Percentiles rank a stretch among this genome's conserved stretches.
Evolutionary conservation across 768 basidiomycete genomes (phyloP).

Genomic region (Tylopilus felleus): DNA sequence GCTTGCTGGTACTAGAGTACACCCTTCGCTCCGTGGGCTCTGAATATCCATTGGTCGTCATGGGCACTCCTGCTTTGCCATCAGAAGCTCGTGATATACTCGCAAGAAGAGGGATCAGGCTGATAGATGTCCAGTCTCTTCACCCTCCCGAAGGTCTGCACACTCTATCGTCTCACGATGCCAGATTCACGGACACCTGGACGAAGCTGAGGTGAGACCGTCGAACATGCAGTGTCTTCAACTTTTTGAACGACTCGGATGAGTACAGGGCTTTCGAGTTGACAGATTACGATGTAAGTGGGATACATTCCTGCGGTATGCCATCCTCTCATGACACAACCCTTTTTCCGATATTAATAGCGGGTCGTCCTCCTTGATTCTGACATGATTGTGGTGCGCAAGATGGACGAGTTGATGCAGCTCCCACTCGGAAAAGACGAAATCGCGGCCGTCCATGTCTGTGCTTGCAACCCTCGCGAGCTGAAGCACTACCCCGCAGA

Average conservation of each 20-base stretch:
- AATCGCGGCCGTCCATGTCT: slow-evolving; percentile 88
- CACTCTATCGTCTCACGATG: slow-evolving; percentile 35
- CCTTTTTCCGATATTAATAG: slow-evolving; percentile 34
- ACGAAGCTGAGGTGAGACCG: slow-evolving; percentile 49
- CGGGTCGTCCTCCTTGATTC: slow-evolving; percentile 79
- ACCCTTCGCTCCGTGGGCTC: slow-evolving; percentile 52
- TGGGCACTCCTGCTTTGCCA: slow-evolving; percentile 63
- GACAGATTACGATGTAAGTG: slow-evolving; percentile 57
- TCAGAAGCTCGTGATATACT: slow-evolving; percentile 51
- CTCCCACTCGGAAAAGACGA: slow-evolving; percentile 55
- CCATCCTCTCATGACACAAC: not conserved
- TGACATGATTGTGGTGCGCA: slow-evolving; percentile 80
- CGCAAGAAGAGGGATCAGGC: slow-evolving; percentile 46
- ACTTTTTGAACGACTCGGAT: not conserved
- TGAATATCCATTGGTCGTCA: slow-evolving; percentile 74
- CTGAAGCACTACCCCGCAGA: slow-evolving; percentile 83
- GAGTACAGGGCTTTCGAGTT: slow-evolving; percentile 56
- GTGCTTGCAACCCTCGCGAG: slow-evolving; percentile 90
- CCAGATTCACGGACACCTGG: slow-evolving; percentile 63
- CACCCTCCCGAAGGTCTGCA: slow-evolving; percentile 44
- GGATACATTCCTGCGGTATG: slow-evolving; percentile 2
- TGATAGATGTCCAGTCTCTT: slow-evolving; percentile 59
- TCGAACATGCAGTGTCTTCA: slow-evolving; percentile 23
- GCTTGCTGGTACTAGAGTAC: slow-evolving; percentile 52
- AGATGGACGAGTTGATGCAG: slow-evolving; percentile 76